Evolutionary conservation across 208 protist genomes (phyloP).

Genomic region (Crithidia acanthocephali): DNA sequence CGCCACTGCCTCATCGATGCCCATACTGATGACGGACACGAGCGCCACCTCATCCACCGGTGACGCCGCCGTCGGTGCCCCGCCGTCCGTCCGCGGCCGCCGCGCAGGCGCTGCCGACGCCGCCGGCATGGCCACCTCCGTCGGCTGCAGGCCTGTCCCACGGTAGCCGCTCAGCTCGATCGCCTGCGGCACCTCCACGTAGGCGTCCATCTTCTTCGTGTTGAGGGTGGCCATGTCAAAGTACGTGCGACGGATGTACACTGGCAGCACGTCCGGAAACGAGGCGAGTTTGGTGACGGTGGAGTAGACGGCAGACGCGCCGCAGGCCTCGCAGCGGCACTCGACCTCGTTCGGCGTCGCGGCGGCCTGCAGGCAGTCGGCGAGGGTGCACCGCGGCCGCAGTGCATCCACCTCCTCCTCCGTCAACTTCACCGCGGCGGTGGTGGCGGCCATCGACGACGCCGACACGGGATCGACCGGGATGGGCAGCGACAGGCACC

Average conservation of each 20-base stretch:
- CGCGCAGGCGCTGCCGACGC: background rate
- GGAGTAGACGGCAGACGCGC: constrained; percentile 46
- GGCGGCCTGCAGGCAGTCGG: constrained; percentile 58
- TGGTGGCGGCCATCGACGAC: constrained; percentile 38
- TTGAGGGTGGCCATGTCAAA: constrained; percentile 72
- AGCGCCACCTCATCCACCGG: constrained; percentile 80
- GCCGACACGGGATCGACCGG: constrained; percentile 63
- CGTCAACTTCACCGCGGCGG: constrained; percentile 33
- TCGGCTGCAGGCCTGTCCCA: constrained; percentile 51
- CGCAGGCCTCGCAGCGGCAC: constrained; percentile 75
- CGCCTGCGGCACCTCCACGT: constrained; percentile 81
- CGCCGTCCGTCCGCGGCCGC: background rate
- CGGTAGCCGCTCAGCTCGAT: constrained; percentile 68
- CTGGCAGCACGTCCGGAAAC: constrained; percentile 88
- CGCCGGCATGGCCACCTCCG: constrained; percentile 74
- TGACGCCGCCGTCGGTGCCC: background rate
- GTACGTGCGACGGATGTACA: constrained; percentile 83
- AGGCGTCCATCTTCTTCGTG: constrained; percentile 90
- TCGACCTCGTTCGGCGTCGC: constrained; percentile 49
- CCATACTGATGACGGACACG: constrained; percentile 88
- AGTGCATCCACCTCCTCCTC: constrained; percentile 60
- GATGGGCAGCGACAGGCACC: constrained; percentile 88
- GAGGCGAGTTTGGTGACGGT: constrained; percentile 63
- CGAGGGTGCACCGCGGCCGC: constrained; percentile 65
- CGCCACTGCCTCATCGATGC: constrained; percentile 75